Base-by-base conservation (phyloP, 2,329 filamentous ascomycete genomes). In the Aaosphaeria pasadenensis region DNA sequence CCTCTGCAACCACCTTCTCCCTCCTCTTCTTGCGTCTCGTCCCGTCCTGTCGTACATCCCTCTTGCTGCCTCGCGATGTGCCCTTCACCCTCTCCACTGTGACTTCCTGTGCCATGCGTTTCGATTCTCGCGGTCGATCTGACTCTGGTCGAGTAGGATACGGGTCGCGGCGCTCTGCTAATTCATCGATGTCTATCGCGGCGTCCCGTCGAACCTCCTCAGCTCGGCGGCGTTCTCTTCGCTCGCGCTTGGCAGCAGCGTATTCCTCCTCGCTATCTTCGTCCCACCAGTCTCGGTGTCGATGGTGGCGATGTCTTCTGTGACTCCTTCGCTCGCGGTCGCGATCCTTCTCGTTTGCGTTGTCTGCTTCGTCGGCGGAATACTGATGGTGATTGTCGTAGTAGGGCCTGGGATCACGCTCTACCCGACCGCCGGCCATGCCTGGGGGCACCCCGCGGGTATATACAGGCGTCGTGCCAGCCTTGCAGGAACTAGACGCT, bases 161-260 rank as follows among this genome's bases (percentile, higher is more conserved):
- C 5, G 66, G 65, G 30, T 65, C 63, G 54, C 72, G 52, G 46
- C 63, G 62, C 31, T 60, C 61, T 45, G 72, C 56, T 43, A 74
- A 51, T 44, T 74, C 72, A 44, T 73, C 67, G 36, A 74, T 50
- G 50, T 74, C 71, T 28, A 70, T 55, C 52, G 70, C 63, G 32
- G 64, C 62, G 44, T 59, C 52, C 2, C 60, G 51, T 28, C 63
- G 39, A 1, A 57, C 58, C 31, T 67, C 64, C 5, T 66, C 63
- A 33, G 63, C 59, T 24, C 58, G 59, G n/a, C 63, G 61, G 39
- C 62, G 63, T 51, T 64, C 63, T 46, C 64, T 49, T 39, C 64
- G 61, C 42, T 67, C 63, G 35, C 64, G 60, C 44, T 53, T 60
- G 43, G 59, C 59, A n/a, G 54, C 53, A 1, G 47, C 46, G 39